phyloP scores from a whole-genome alignment of 2,329 filamentous ascomycete genomes.

The Epichloe amarillans region DNA sequence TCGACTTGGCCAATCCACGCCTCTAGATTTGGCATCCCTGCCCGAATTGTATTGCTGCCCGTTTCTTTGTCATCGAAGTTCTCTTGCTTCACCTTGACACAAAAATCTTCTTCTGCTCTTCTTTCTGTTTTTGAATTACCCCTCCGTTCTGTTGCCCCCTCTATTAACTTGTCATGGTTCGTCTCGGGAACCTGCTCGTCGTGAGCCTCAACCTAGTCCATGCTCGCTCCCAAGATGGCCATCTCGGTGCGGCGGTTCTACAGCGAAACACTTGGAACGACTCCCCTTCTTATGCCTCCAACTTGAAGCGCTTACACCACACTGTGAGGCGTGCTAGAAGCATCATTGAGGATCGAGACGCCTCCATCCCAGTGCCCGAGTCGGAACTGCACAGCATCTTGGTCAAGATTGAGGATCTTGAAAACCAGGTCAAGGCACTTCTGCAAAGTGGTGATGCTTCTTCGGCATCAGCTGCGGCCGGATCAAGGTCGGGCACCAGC shows the following conservation, averaged over 20 bases:
- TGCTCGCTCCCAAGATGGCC: not conserved
- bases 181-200: conserved; percentile 6
- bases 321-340: conserved; percentile 9
- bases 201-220: conserved; percentile 5
- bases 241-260: not conserved
- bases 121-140: not conserved
- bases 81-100: not conserved
- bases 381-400: conserved; percentile 15
- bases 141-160: not conserved
- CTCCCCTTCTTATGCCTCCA: conserved; percentile 7
- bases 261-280: not conserved
- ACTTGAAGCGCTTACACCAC: conserved; percentile 7
- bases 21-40: no score
- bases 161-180: conserved; percentile 7
- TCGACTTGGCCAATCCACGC: no score
- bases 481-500: not conserved
- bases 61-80: not conserved
- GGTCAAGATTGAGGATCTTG: conserved; percentile 14
- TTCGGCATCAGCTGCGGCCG: not conserved
- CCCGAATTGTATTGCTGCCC: not conserved
- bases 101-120: not conserved
- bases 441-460: conserved; percentile 6
- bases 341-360: conserved; percentile 15
- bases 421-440: conserved; percentile 16
- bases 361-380: conserved; percentile 14